phyloP scores from a whole-genome alignment of 345 rosid genomes.

The Excoecaria cochinchinensis region DNA sequence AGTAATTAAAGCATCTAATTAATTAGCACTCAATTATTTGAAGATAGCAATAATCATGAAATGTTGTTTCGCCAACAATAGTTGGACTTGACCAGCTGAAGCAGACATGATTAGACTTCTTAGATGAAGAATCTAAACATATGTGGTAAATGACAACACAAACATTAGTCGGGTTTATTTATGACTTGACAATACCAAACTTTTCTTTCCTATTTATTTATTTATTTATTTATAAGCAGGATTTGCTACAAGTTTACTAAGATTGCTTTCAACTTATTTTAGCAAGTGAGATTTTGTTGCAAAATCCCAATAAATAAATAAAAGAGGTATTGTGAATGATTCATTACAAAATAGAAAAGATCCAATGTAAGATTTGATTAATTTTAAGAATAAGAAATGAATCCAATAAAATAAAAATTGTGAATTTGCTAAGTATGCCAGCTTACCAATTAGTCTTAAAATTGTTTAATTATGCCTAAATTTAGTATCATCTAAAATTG shows the following conservation, averaged over 20 bases:
- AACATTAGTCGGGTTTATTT: not conserved
- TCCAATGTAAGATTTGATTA: too few relatives aligned
- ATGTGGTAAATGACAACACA: not conserved
- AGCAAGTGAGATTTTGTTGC: not conserved
- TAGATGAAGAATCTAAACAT: not conserved
- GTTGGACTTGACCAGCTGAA: not conserved
- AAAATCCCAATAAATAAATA: not conserved
- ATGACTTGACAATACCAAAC: not conserved
- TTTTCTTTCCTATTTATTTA: not conserved
- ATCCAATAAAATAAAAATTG: not conserved
- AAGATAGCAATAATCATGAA: too few relatives aligned
- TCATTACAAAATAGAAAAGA: not conserved
- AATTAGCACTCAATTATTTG: too few relatives aligned
- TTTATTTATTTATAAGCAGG: not conserved
- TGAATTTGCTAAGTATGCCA: not conserved
- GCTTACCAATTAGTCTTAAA: not conserved
- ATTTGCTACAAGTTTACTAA: not conserved
- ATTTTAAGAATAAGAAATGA: constrained; percentile 11
- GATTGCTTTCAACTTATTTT: not conserved
- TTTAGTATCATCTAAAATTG: too few relatives aligned
- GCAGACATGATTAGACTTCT: not conserved
- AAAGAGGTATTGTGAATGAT: not conserved
- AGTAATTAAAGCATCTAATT: too few relatives aligned
- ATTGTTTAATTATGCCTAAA: too few relatives aligned
- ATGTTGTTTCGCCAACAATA: not conserved